Evolutionary conservation across 345 rosid genomes (phyloP), one percentile per base, ranked within the genome.

Genomic region (Aethionema arabicum): DNA sequence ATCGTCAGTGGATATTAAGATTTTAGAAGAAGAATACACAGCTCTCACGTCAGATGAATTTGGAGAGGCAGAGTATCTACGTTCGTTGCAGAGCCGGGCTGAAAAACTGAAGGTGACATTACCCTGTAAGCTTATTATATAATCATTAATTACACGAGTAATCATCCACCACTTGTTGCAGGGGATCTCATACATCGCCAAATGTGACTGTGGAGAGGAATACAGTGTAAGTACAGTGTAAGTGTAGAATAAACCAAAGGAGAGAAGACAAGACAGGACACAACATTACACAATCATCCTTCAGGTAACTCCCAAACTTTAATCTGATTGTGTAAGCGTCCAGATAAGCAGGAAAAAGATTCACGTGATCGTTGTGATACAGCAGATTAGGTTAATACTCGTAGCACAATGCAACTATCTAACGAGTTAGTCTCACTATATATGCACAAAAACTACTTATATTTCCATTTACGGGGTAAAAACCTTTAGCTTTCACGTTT

Each of bases 171-270:
- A 46, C 56, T 53, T 61, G 42, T 33, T 44, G 39, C 81, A 85
- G 91, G 91, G 80, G 48, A 75, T 82, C 66, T 79, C 88, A 50
- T 76, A 72, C 55, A 65, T 63, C 52, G 58, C 82, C 52, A 80
- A 79, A 69, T 86, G 90, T 54, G 57, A 52, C 8, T 85, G 91
- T 57, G 88, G 85, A 64, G 55, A 72, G 56, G 83, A 80, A 64
- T 86, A 79, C 83, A 72, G 36, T 70, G 81, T 84, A 57, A 33
- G 75, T 86, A 79, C 83, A 72, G 36, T 70, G 81, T 84, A 57
- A 33, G 75, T 52, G 37, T 58, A 15, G 6, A 2, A 36, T 70
- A 64, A 69, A 30, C 58, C 57, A 2, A 56, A 33, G 46, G 40
- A 37, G 8, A 37, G 40, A 10, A 6, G 11, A 37, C 3, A 10